Evolutionary conservation across 2,329 filamentous ascomycete genomes (phyloP).

Genomic region (Cryphonectria nitschkei): DNA sequence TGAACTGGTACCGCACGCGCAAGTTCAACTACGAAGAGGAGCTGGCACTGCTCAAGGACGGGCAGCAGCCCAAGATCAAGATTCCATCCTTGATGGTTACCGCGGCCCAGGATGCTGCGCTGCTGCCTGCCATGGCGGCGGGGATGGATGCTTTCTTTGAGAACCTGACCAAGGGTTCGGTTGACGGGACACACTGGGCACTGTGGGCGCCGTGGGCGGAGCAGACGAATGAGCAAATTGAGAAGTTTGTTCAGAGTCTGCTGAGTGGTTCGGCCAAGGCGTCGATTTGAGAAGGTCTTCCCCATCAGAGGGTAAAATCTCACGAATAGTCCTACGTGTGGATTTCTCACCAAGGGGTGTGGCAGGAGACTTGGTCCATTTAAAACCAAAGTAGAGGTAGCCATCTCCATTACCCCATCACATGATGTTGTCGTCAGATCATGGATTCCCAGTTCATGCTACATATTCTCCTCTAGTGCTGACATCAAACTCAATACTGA

Average conservation of each 20-base stretch:
- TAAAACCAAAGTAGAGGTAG: background rate
- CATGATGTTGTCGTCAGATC: background rate
- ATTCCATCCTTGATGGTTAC: conserved; percentile 76
- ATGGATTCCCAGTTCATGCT: background rate
- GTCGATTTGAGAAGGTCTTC: conserved; percentile 38
- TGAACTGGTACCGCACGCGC: conserved; percentile 86
- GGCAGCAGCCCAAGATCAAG: conserved; percentile 49
- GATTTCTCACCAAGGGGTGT: background rate
- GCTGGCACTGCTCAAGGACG: conserved; percentile 59
- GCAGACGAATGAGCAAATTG: conserved; percentile 69
- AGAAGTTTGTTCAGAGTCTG: conserved; percentile 66
- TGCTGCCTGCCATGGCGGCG: conserved; percentile 71
- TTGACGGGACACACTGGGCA: conserved; percentile 80
- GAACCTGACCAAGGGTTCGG: conserved; percentile 66
- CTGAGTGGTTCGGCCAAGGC: conserved; percentile 40
- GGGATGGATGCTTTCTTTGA: conserved; percentile 73
- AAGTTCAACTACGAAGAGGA: conserved; percentile 81
- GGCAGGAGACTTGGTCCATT: background rate
- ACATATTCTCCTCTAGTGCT: background rate
- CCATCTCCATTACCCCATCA: background rate
- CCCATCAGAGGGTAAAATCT: background rate
- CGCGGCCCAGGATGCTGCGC: conserved; percentile 70
- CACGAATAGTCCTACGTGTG: too few relatives aligned
- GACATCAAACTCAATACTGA: background rate
- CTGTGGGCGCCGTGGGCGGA: conserved; percentile 67